Percentiles rank a stretch among this genome's conserved stretches.
Evolutionary conservation across 1,139 yeast species (phyloP).

Genomic region (Pichia sp.): DNA sequence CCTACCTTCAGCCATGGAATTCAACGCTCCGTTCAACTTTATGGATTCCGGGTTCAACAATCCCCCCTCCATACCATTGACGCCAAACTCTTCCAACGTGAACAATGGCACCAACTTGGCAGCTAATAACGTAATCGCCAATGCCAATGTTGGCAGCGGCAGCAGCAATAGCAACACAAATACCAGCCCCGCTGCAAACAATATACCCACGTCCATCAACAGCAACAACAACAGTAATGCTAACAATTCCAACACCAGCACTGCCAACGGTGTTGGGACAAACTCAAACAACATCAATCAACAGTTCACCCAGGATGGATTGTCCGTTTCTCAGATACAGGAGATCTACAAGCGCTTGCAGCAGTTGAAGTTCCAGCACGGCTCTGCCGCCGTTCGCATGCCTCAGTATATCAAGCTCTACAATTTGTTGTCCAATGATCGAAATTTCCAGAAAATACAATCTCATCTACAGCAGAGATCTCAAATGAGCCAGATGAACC

Average conservation of each 20-base stretch:
- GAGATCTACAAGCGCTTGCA: conserved; percentile 27
- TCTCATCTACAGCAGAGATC: conserved; percentile 19
- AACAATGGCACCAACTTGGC: neutral
- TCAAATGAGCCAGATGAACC: conserved; percentile 3
- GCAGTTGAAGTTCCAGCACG: conserved; percentile 30
- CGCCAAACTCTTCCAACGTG: neutral
- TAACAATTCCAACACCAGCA: neutral
- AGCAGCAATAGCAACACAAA: conserved; percentile 1
- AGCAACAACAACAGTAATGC: neutral
- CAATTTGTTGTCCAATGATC: conserved; percentile 25
- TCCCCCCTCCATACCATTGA: neutral
- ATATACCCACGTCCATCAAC: neutral
- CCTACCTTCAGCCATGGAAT: conserved; percentile 7
- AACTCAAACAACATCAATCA: conserved; percentile 8
- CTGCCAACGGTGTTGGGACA: neutral
- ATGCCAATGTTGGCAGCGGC: neutral
- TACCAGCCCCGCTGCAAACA: neutral
- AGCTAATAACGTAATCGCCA: neutral
- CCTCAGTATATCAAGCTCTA: conserved; percentile 32
- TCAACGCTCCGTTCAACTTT: conserved; percentile 11
- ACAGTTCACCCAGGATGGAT: conserved; percentile 13
- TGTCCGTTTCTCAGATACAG: conserved; percentile 19
- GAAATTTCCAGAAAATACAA: conserved; percentile 24
- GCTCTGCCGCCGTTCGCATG: conserved; percentile 26
- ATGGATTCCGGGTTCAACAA: conserved; percentile 8